phyloP scores from a whole-genome alignment of 768 basidiomycete species.

The Pleurotus citrinopileatus region DNA sequence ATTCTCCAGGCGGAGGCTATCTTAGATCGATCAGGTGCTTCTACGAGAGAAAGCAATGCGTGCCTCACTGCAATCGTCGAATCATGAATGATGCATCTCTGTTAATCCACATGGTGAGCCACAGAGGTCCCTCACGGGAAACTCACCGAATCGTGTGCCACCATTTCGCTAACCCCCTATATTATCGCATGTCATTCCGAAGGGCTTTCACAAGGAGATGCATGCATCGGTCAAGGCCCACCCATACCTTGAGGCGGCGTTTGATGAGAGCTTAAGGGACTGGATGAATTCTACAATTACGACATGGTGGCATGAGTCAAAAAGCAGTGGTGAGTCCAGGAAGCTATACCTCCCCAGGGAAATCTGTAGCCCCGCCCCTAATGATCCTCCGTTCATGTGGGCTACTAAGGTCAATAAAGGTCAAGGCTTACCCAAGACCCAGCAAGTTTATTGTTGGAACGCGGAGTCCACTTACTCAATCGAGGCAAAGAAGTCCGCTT shows the following conservation, averaged over 20 bases:
- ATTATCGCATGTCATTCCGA: conserved; percentile 5
- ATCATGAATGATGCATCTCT: conserved; percentile 9
- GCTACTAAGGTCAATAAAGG: background rate
- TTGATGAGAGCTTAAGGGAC: conserved; percentile 7
- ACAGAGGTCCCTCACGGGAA: conserved; percentile 4
- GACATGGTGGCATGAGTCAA: conserved; percentile 10
- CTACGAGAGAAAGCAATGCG: conserved; percentile 3
- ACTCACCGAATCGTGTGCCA: conserved; percentile 9
- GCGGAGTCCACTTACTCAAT: background rate
- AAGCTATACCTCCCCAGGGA: conserved; percentile 6
- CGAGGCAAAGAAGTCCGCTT: background rate
- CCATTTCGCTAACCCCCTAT: background rate
- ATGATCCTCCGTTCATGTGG: background rate
- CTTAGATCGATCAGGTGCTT: conserved; percentile 10
- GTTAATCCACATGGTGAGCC: conserved; percentile 8
- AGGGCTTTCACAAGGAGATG: conserved; percentile 2
- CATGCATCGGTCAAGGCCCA: background rate
- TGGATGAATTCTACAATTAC: conserved; percentile 3
- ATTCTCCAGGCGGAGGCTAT: conserved; percentile 9
- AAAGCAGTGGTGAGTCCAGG: background rate
- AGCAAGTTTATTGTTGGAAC: conserved; percentile 1
- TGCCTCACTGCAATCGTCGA: conserved; percentile 9
- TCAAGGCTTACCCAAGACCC: background rate
- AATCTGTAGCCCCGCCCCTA: background rate
- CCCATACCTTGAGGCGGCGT: background rate